Conservation (phyloP, 2,329 filamentous ascomycete species). For the Pseudogymnoascus sp. region DNA sequence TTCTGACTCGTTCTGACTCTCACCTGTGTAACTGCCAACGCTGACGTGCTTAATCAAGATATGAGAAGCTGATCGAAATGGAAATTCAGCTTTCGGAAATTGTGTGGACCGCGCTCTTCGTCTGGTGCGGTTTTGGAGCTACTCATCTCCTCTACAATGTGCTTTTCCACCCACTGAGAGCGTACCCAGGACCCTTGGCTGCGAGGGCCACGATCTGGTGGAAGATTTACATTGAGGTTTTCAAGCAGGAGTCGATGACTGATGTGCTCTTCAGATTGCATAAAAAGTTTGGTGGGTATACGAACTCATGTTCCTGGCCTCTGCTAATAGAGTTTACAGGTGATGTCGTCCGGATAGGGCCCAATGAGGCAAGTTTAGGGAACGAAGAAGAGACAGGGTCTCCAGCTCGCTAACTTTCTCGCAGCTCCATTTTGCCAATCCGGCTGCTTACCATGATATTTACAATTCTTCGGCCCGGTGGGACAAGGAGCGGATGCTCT, state of each 20-base stretch:
- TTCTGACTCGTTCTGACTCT: not conserved
- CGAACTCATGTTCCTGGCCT: not conserved
- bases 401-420: not conserved
- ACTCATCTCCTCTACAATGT: constrained; percentile 9
- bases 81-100: not conserved
- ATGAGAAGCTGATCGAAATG: not conserved
- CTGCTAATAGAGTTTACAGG: constrained; percentile 14
- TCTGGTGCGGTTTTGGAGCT: not conserved
- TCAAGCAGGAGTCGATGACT: constrained; percentile 15
- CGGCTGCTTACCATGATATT: constrained; percentile 32
- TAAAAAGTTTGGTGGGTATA: constrained; percentile 20
- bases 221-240: not conserved
- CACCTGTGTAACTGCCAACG: not conserved
- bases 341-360: constrained; percentile 21
- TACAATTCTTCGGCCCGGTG: constrained; percentile 32
- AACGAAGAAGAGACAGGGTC: not conserved
- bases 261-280: constrained; percentile 19
- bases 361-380: constrained; percentile 20
- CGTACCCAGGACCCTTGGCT: constrained; percentile 5
- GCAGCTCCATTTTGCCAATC: constrained; percentile 33
- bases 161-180: constrained; percentile 10
- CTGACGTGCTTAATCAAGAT: not conserved
- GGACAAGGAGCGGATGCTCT: constrained; percentile 32
- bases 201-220: constrained; percentile 10
- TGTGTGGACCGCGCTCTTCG: not conserved